Base-by-base conservation (phyloP, 257 asterid species). In the Salvia splendens region DNA sequence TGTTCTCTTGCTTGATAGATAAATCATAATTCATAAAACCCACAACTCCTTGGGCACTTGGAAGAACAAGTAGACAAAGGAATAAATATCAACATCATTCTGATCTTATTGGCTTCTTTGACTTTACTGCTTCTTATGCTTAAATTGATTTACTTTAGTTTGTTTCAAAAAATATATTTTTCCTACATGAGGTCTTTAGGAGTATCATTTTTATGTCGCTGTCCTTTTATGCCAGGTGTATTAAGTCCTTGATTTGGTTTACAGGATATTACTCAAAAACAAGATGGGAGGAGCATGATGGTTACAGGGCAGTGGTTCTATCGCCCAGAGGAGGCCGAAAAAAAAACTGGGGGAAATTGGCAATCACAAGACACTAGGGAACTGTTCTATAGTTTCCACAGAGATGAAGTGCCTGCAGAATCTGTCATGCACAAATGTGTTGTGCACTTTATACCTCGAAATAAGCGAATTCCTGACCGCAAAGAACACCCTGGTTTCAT, bases 351-450 rank as follows among this genome's bases (percentile, higher is more conserved):
- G 14, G 95, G 92, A 68, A 81, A 79, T 75, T 88, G 95, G 95
- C 78, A 84, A 75, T 81, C 97, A 35, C 67, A 48, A 8, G 84
- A 82, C 76, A 65, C 88, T 1, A 80, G 96, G 80, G 96, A 88
- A 69, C 74, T 93, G 17, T 88, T 90, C 75, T 88, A 88, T 75
- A 90, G 96, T 80, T 90, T 90, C 77, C 95, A 86, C 69, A 75
- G 83, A 33, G 95, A 93, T 72, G 95, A 87, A 69, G 90, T 88
- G 55, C 96, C 88, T 5, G 99, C 95, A 11, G 96, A 88, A 77
- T 86, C 95, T 49, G 95, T 93, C 48, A 82, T 85, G 96, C 99
- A 93, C 82, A 86, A 88, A 82, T 88, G 95, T 53, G 84, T 84
- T 70, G 95, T 85, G 73, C 95, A 90, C 80, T 93, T 94, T 77